Conservation (phyloP, 2,329 filamentous ascomycete species). For the Paraconiothyrium sp. region DNA sequence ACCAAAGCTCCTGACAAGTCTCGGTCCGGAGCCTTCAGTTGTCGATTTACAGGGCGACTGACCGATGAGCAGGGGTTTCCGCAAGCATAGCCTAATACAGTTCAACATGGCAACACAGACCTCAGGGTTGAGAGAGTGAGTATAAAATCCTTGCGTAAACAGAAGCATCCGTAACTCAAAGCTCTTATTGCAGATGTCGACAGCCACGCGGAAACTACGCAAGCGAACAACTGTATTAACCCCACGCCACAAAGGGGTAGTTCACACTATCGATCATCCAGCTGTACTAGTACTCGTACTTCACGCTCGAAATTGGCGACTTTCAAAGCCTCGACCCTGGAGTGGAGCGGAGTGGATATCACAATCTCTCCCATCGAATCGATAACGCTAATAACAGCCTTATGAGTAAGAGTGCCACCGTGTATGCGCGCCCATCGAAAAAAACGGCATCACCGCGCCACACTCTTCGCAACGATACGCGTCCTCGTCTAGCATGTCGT, state of each 20-base stretch:
- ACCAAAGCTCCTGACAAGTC: neutral
- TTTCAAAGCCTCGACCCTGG: neutral
- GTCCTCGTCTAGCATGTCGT: constrained; percentile 40
- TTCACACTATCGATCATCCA: neutral
- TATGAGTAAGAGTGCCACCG: constrained; percentile 59
- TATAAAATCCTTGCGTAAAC: neutral
- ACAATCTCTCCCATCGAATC: constrained; percentile 1
- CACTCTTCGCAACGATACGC: constrained; percentile 60
- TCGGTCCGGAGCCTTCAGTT: too few species aligned
- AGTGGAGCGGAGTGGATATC: constrained; percentile 1
- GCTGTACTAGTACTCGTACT: neutral
- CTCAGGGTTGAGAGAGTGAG: neutral
- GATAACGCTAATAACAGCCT: neutral
- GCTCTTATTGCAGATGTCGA: neutral
- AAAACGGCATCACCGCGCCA: constrained; percentile 63
- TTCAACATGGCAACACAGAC: neutral
- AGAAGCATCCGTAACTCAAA: neutral
- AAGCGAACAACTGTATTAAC: constrained; percentile 8
- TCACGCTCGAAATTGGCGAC: too few species aligned
- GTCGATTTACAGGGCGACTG: too few species aligned
- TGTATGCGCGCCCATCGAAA: constrained; percentile 67
- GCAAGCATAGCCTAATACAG: neutral
- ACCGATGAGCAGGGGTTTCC: too few species aligned
- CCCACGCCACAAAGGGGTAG: constrained; percentile 1
- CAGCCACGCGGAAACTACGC: constrained; percentile 7